Evolutionary conservation across 371 early-diverging fungal species (phyloP), one percentile per base, ranked within the genome.

Genomic region (Mucor velutinosus): DNA sequence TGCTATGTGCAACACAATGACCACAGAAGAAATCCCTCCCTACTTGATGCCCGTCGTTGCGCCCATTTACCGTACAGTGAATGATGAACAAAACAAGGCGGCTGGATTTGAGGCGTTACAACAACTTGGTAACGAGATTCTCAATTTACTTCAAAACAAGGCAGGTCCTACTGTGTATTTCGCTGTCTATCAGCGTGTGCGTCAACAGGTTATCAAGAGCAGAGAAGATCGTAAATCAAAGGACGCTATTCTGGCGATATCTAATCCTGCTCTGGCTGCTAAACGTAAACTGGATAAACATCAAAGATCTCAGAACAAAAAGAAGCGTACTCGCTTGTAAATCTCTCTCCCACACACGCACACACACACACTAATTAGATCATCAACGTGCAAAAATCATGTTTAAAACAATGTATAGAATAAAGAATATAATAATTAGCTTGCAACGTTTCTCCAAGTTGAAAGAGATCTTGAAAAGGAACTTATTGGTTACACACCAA

Each of bases 81-180:
- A 93, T 51, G 94, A 93, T 65, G 88, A 89, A 43, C 86, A 87
- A 11, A 82, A 81, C 70, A 90, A 88, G 75, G 88, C 86, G 7
- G 67, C 75, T 27, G 84, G 81, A 30, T 84, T 79, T 72, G 94
- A 93, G 57, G 89, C 90, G 32, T 73, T 95, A 60, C 89, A 91
- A 78, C 82, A 81, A 32, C 77, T 93, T 17, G 94, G 92, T n/a
- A 79, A 86, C 19, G 95, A 97, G 72, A 89, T 96, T 3, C 77
- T 94, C 55, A 87, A 86, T n/a, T 72, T 93, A 62, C 64, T 94
- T 29, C 94, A 96, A 71, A 89, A 86, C 63, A 87, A 87, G 32
- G 87, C 92, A 2, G 97, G 97, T 5, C 88, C 92, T 10, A 87
- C 89, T 0, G 85, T 76, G 12, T 97, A 90, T 70, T 86, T 93